These are phyloP conservation scores for Hymenoscyphus albidus DNA, from an alignment of 2,329 filamentous ascomycete species.

Conservation along the genomic window DNA sequence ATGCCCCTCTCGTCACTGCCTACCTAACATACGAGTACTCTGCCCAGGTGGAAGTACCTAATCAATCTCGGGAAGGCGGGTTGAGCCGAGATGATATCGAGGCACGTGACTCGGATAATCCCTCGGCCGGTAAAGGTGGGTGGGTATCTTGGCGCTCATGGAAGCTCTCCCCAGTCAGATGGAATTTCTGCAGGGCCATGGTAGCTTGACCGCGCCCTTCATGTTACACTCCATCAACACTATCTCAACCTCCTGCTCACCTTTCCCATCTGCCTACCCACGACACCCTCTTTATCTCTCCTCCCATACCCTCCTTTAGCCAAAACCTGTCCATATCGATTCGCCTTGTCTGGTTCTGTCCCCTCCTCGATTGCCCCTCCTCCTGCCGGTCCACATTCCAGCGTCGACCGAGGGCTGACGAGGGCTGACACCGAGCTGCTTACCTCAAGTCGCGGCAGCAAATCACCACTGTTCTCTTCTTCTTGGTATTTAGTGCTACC, in stretches of 20 bases:
- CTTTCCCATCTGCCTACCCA: background rate
- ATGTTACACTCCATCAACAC: background rate
- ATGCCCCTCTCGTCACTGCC: background rate
- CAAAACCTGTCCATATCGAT: background rate
- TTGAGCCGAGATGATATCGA: background rate
- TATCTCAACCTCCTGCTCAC: background rate
- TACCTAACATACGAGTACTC: no score
- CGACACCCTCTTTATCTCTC: background rate
- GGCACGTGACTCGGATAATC: background rate
- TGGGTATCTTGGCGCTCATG: no score
- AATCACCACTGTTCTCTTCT: background rate
- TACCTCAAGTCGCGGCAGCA: background rate
- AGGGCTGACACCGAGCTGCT: background rate
- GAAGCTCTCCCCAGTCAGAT: background rate
- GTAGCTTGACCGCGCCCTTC: background rate
- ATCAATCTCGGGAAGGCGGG: background rate
- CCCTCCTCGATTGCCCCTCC: background rate
- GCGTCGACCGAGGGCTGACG: constrained; percentile 1
- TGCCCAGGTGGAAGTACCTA: background rate
- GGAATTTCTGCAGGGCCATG: background rate
- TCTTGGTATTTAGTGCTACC: background rate
- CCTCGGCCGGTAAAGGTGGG: background rate
- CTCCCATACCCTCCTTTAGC: background rate
- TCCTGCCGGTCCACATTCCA: background rate
- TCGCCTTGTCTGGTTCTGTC: background rate